Evolutionary conservation across 345 rosid species (phyloP), one percentile per base, ranked within the genome.

Genomic region (Draba incana): DNA sequence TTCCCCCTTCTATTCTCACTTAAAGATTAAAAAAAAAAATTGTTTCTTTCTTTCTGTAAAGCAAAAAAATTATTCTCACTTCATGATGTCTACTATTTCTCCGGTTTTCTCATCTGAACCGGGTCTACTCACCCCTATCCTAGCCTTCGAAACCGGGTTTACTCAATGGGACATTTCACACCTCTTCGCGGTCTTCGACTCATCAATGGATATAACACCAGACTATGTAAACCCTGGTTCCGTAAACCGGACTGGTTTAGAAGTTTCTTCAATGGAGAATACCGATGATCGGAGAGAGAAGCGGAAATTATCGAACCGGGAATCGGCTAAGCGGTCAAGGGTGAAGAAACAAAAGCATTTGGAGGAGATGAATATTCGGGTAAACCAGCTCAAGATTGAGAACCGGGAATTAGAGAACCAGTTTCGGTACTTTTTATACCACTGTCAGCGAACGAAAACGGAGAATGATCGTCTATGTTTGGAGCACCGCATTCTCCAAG

Each of bases 221-320:
- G 74, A 50, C 38, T 78, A 11, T 53, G 60, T 75, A 2, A 79
- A 46, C 52, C 78, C 82, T 31, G 51, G 74, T 51, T 75, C 81
- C 1, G 69, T 76, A 20, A 78, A 69, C 64, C 81, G 10, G 13
- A 6, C 68, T 4, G 73, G 55, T 42, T 55, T 54, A 44, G 15
- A 59, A 27, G 27, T 46, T 43, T 20, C 45, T 23, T 62, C 28
- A 1, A 10, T 61, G 70, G 7, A 52, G 15, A 33, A 44, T 43
- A 60, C 80, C 13, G 88, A 88, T 23, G 97, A 85, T 58, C 80
- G 92, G 27, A 90, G 70, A 77, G 70, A 68, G 55, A 85, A 83
- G 69, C 84, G 98, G 56, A 88, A 83, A 86, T 20, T 85, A 70
- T 93, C 97, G 51, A 93, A 90, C 88, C 85, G 97, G 72, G 98